A percentile compares a stretch with the other conserved stretches of the same genome.
phyloP scores from a whole-genome alignment of 495 filamentous ascomycete genomes.

The Penicillium coprophilum region DNA sequence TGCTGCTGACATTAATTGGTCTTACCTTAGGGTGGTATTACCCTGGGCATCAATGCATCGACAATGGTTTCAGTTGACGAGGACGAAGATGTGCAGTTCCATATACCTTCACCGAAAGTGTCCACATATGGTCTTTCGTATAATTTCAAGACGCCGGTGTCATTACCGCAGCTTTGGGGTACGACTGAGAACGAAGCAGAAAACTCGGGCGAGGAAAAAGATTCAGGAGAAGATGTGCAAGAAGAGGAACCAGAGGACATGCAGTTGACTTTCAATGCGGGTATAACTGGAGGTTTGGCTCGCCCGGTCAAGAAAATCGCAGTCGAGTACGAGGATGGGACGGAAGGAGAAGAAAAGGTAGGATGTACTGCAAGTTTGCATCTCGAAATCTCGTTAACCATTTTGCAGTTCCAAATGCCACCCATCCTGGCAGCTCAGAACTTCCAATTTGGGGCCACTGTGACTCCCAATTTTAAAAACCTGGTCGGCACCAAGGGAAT shows the following conservation, averaged over 20 bases:
- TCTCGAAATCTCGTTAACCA: slow-evolving; percentile 9
- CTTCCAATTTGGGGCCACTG: slow-evolving; percentile 36
- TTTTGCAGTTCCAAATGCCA: slow-evolving; percentile 31
- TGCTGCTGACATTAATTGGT: slow-evolving; percentile 12
- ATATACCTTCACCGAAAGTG: slow-evolving; percentile 28
- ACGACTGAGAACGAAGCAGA: slow-evolving; percentile 22
- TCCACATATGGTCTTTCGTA: slow-evolving; percentile 33
- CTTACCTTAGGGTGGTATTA: slow-evolving; percentile 34
- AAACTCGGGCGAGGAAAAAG: not conserved
- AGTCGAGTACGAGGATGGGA: slow-evolving; percentile 30
- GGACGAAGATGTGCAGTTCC: slow-evolving; percentile 33
- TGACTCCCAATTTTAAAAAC: slow-evolving; percentile 30
- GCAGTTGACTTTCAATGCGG: slow-evolving; percentile 35
- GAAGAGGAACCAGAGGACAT: slow-evolving; percentile 13
- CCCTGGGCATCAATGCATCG: slow-evolving; percentile 44
- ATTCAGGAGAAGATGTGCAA: slow-evolving; percentile 14
- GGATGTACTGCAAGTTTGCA: not conserved
- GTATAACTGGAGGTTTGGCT: slow-evolving; percentile 33
- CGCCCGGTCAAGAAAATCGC: slow-evolving; percentile 21
- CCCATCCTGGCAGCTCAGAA: slow-evolving; percentile 27
- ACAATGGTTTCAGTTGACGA: slow-evolving; percentile 35
- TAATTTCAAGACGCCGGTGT: slow-evolving; percentile 38
- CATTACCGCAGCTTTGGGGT: slow-evolving; percentile 24
- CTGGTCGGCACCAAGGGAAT: slow-evolving; percentile 31
- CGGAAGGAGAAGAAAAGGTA: slow-evolving; percentile 26